Evolutionary conservation across 2,329 filamentous ascomycete genomes (phyloP).

Genomic region (Colletotrichum sp.): DNA sequence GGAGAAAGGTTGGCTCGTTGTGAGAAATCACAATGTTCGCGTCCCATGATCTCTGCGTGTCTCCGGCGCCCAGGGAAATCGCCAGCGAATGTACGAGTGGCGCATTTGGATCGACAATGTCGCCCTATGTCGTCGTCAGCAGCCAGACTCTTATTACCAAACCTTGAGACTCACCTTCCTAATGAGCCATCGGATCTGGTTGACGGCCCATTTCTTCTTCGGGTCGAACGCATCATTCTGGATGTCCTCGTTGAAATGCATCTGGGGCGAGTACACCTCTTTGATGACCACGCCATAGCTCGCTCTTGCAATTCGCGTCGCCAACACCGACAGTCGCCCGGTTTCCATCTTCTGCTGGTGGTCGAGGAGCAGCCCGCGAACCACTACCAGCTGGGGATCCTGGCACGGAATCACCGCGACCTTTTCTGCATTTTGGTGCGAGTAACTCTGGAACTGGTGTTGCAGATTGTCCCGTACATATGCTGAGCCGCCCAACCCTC

Average conservation of each 20-base stretch:
- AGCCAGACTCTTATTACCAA: background rate
- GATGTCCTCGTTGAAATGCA: conserved; percentile 41
- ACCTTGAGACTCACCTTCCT: conserved; percentile 32
- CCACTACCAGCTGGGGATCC: conserved; percentile 60
- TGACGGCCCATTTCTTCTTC: conserved; percentile 41
- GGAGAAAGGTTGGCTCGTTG: conserved; percentile 38
- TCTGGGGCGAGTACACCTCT: conserved; percentile 37
- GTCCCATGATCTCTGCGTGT: conserved; percentile 40
- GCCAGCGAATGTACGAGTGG: conserved; percentile 38
- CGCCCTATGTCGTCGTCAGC: conserved; percentile 27
- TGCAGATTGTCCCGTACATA: conserved; percentile 50
- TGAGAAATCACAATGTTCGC: conserved; percentile 44
- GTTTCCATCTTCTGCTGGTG: conserved; percentile 52
- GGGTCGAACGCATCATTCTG: conserved; percentile 35
- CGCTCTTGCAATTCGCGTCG: conserved; percentile 43
- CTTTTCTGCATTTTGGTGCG: conserved; percentile 38
- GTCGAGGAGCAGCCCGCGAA: conserved; percentile 57
- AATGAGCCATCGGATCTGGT: conserved; percentile 49
- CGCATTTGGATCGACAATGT: conserved; percentile 39
- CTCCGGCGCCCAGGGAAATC: conserved; percentile 35
- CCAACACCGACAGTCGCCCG: conserved; percentile 45
- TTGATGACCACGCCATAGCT: conserved; percentile 48
- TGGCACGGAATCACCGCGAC: conserved; percentile 47
- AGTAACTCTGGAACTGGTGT: conserved; percentile 34
- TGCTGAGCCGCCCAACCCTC: conserved; percentile 49